Base-by-base conservation (phyloP, 352 stramenopile species). In the Pythium volutum region DNA sequence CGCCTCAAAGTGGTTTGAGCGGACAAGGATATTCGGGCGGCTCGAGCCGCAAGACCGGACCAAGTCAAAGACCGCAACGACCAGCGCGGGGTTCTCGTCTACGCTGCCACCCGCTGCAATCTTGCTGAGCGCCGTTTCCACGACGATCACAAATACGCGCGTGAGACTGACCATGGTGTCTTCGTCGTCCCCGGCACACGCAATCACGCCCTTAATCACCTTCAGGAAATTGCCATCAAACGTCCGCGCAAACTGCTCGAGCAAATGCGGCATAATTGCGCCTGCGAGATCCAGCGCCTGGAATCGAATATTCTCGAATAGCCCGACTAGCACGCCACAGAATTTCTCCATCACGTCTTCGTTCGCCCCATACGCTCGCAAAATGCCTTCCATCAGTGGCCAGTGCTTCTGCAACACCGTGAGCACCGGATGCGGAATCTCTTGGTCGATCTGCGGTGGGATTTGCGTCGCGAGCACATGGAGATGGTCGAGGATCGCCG, bases 161-260 rank as follows among this genome's bases (percentile, higher is more conserved):
- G 77, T 88, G 49, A 92, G 71, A 48, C 77, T 89, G 25, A 64
- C 64, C 29, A 75, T 70, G 6, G 80, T 78, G 55, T 75, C 73
- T 22, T 81, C 71, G 38, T 91, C 79, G 42, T 91, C 77, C 11
- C 79, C 77, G 29, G 81, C 73, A 50, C 76, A 89, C 16, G 54
- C 59, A 42, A 93, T 74, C 38, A 91, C 80, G 45, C 81, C 84
- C 59, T 86, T 85, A 55, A 93, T 83, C 45, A 91, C 83, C 16
- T 64, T 67, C 31, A 93, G 55, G 55, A 86, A 89, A 56, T 69
- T 83, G 10, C 76, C 81, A 26, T 90, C 69, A 48, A 73, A 70
- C 57, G 77, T 90, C 1, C 62, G 67, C 11, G 74, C 73, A 59
- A 91, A 91, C 39, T 89, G 83, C 25, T 80, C 71, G 8, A 93